Evolutionary conservation across 2,329 filamentous ascomycete species (phyloP), one percentile per base, ranked within the genome.

Genomic region (Diaporthe citri): DNA sequence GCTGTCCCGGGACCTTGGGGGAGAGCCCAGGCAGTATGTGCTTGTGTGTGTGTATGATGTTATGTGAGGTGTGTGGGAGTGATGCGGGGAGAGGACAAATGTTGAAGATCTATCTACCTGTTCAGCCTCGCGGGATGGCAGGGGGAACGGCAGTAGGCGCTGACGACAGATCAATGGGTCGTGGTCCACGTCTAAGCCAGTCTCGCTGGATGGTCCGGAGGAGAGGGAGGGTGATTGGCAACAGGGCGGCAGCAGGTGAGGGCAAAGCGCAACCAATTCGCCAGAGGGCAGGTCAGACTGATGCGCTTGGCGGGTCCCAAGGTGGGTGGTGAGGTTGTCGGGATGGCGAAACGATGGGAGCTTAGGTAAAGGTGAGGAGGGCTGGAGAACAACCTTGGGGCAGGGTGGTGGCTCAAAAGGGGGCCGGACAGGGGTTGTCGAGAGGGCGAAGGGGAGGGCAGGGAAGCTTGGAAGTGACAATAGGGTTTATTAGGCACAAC

Each of bases 41-140:
- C 31, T 43, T 22, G 31, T 36, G n/a, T 39, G 34, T 39, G 48
- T 52, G 22, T 28, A 36, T 55, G 48, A n/a, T 64, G 48, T 64
- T 64, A 64, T 48, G 60, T 51, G 43, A 51, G 62, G 43, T 39
- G 64, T 25, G 48, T 36, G 56, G 48, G 48, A 67, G 56, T 39
- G 64, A 66, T 36, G 55, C 43, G 46, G 43, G 70, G 70, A 71
- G 43, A 64, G 64, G 71, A 74, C 66, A 76, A 74, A 72, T 62
- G 75, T 39, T 75, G 75, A 71, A 73, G 75, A 48, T 51, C 73
- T 74, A 70, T 76, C 74, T 77, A 77, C 74, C 76, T 76, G 76
- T 74, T 77, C 76, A 72, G 71, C 76, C 76, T 76, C 76, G 74
- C 74, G 59, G 48, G 43, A 43, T 56, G 71, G 71, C 76, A 76